phyloP scores from a whole-genome alignment of 228 moss, liverwort and hornwort species.

The Sphagnum magellanicum region DNA sequence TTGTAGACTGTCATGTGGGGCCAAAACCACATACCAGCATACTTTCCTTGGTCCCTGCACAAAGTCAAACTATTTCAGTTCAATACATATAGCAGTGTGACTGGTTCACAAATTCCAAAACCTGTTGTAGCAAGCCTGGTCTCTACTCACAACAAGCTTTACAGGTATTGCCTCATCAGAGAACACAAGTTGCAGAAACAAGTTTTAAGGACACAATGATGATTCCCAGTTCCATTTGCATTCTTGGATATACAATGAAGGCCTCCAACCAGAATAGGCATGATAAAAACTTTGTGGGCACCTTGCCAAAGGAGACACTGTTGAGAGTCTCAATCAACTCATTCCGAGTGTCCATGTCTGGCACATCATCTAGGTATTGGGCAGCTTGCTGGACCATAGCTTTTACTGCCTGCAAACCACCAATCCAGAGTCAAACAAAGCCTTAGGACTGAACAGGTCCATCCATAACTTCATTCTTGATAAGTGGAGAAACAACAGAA shows the following conservation, averaged over 20 bases:
- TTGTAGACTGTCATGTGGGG: slow-evolving; percentile 9
- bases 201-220: too few species aligned
- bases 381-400: slow-evolving; percentile 34
- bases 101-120: too few species aligned
- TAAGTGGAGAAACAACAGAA: background rate
- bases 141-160: too few species aligned
- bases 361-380: slow-evolving; percentile 26
- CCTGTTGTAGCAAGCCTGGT: too few species aligned
- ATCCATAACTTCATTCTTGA: background rate
- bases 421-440: background rate
- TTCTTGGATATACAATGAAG: too few species aligned
- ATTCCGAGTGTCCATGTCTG: slow-evolving; percentile 28
- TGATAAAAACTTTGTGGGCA: background rate
- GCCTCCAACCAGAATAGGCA: too few species aligned
- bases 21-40: slow-evolving; percentile 12
- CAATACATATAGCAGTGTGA: too few species aligned
- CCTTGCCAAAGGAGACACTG: slow-evolving; percentile 27
- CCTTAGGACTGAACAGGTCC: too few species aligned
- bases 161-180: too few species aligned
- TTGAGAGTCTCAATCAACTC: slow-evolving; percentile 31
- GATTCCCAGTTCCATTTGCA: too few species aligned
- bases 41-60: slow-evolving; percentile 24
- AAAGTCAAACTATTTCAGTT: too few species aligned
- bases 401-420: slow-evolving; percentile 18
- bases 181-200: too few species aligned